phyloP scores from a whole-genome alignment of 2,329 filamentous ascomycete genomes.

The Truncatella angustata region DNA sequence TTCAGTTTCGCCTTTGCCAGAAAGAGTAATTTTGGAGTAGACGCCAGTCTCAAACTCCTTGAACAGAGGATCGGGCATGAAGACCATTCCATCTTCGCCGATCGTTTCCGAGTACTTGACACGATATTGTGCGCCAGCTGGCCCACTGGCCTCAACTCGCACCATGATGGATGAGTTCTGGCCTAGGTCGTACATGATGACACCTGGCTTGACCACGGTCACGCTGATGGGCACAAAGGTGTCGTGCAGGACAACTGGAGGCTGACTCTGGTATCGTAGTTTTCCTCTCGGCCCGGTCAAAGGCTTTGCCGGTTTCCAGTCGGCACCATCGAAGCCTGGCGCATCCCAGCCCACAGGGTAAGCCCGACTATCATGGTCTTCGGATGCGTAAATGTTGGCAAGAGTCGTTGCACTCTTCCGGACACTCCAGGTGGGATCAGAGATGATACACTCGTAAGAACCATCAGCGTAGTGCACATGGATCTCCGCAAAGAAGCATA shows the following conservation, averaged over 20 bases:
- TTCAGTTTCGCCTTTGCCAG: neutral
- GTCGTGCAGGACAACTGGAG: conserved; percentile 35
- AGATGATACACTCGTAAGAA: conserved; percentile 31
- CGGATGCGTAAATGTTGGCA: conserved; percentile 39
- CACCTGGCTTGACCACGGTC: neutral
- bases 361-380: conserved; percentile 32
- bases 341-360: conserved; percentile 35
- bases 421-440: conserved; percentile 35
- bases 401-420: conserved; percentile 36
- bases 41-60: conserved; percentile 3
- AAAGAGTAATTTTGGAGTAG: neutral
- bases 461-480: conserved; percentile 36
- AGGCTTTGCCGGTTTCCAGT: conserved; percentile 33
- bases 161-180: conserved; percentile 3
- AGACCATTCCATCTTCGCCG: neutral
- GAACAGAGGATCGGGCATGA: conserved; percentile 4
- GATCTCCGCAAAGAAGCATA: conserved; percentile 39
- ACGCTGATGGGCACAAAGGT: conserved; percentile 28
- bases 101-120: conserved; percentile 4
- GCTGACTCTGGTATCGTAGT: conserved; percentile 37
- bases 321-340: neutral
- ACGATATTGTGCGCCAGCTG: neutral
- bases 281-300: conserved; percentile 37
- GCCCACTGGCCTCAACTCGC: neutral
- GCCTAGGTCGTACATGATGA: conserved; percentile 1